Conservation (phyloP, 2,329 filamentous ascomycete genomes). For the Colletotrichum endophyticum region DNA sequence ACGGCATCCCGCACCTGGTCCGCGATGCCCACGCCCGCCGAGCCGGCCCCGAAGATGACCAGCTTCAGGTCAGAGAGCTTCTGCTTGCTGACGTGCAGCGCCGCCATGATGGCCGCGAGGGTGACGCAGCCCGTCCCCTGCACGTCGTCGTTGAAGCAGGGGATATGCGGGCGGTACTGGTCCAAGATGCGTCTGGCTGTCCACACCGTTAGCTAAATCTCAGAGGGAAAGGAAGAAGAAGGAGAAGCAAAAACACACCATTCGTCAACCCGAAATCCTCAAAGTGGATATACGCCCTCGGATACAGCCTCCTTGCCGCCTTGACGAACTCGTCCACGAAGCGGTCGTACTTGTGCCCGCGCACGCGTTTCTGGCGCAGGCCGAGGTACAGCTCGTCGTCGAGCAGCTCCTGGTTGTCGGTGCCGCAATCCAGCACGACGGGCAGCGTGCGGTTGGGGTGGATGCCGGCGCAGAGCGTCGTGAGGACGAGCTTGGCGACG, state of each 20-base stretch:
- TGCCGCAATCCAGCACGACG: constrained; percentile 86
- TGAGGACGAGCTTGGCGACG: constrained; percentile 81
- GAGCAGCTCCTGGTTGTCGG: constrained; percentile 77
- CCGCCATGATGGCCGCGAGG: constrained; percentile 80
- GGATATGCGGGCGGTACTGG: constrained; percentile 72
- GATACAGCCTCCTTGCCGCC: constrained; percentile 71
- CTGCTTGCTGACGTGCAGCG: constrained; percentile 69
- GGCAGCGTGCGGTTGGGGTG: constrained; percentile 80
- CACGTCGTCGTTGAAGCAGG: constrained; percentile 92
- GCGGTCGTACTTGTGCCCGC: constrained; percentile 75
- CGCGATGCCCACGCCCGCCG: constrained; percentile 84
- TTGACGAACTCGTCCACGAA: constrained; percentile 79
- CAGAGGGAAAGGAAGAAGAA: not conserved
- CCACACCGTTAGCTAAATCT: not conserved
- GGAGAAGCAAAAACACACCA: constrained; percentile 20
- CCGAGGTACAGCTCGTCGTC: constrained; percentile 83
- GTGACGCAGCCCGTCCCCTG: constrained; percentile 91
- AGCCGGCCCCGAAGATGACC: constrained; percentile 80
- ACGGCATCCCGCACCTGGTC: constrained; percentile 86
- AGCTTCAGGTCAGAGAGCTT: constrained; percentile 73
- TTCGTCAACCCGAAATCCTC: constrained; percentile 86
- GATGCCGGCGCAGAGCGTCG: constrained; percentile 85
- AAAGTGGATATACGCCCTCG: constrained; percentile 85
- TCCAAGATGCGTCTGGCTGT: constrained; percentile 76
- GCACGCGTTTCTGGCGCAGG: constrained; percentile 66